Conservation (phyloP, 768 basidiomycete species). For the Leccinum disarticulatum region DNA sequence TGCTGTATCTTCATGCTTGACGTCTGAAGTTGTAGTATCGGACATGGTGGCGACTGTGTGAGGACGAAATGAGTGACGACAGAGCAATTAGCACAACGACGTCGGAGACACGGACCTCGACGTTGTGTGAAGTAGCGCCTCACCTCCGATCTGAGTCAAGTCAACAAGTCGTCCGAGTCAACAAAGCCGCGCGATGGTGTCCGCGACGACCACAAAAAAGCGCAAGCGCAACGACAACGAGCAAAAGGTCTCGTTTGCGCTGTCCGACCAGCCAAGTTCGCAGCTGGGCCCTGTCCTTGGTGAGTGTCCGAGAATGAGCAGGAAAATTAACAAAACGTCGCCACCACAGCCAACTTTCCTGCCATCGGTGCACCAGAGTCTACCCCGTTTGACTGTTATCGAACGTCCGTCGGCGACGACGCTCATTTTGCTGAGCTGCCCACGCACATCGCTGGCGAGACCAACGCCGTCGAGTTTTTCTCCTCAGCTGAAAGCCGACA, state of each 20-base stretch:
- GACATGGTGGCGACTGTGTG: constrained; percentile 27
- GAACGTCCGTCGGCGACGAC: constrained; percentile 35
- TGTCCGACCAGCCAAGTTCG: constrained; percentile 35
- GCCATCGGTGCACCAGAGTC: constrained; percentile 55
- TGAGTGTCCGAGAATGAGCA: constrained; percentile 29
- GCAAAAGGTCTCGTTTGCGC: constrained; percentile 36
- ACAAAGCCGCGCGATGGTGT: constrained; percentile 20
- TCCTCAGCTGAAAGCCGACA: constrained; percentile 55
- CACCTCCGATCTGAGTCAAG: background rate
- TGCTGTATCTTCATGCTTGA: constrained; percentile 12
- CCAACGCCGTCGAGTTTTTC: constrained; percentile 79
- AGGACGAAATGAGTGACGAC: constrained; percentile 24
- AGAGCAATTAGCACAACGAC: constrained; percentile 6
- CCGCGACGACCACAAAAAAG: constrained; percentile 40
- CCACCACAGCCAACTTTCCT: constrained; percentile 59
- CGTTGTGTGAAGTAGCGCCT: constrained; percentile 19
- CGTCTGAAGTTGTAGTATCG: constrained; percentile 8
- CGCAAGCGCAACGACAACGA: constrained; percentile 46
- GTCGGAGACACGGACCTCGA: constrained; percentile 23
- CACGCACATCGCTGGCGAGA: constrained; percentile 73
- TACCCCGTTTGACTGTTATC: constrained; percentile 65
- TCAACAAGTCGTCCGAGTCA: constrained; percentile 10
- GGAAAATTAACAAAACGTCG: constrained; percentile 6
- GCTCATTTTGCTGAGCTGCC: constrained; percentile 32
- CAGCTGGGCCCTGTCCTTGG: constrained; percentile 54